Evolutionary conservation across 306 rosid species (phyloP).

Genomic region (Corylus americana): DNA sequence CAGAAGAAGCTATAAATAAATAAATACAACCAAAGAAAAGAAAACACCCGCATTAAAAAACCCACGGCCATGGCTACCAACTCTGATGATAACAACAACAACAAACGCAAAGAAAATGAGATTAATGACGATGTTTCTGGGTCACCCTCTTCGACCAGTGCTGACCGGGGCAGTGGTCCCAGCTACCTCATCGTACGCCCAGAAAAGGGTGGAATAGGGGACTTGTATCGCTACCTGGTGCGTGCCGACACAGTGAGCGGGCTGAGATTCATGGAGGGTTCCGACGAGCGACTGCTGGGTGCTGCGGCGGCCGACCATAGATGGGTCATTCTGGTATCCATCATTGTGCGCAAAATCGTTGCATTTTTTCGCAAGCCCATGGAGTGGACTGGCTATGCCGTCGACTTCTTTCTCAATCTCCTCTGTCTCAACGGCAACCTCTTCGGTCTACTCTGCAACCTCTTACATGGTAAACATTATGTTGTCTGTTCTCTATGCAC

Average conservation of each 20-base stretch:
- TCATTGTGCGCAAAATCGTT: conserved; percentile 51
- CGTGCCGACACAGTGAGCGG: conserved; percentile 30
- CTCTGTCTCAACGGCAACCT: conserved; percentile 54
- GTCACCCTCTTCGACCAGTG: background rate
- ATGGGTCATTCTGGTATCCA: conserved; percentile 64
- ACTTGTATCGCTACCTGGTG: conserved; percentile 41
- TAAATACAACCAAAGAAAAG: no score
- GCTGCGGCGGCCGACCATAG: conserved; percentile 32
- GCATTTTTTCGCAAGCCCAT: conserved; percentile 55
- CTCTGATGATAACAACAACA: background rate
- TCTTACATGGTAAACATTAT: conserved; percentile 41
- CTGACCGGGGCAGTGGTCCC: conserved; percentile 11
- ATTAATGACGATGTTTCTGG: background rate
- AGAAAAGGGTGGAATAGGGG: conserved; percentile 51
- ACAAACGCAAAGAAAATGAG: background rate
- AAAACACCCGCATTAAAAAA: background rate
- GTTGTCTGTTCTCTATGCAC: background rate
- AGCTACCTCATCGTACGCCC: conserved; percentile 59
- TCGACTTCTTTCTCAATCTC: conserved; percentile 71
- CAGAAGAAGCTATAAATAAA: background rate
- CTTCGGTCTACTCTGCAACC: conserved; percentile 48
- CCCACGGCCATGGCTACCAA: background rate
- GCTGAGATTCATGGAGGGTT: conserved; percentile 40
- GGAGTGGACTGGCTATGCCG: conserved; percentile 57
- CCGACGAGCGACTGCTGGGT: conserved; percentile 33